phyloP scores from a whole-genome alignment of 495 filamentous ascomycete species.

The Neurospora hispaniola region DNA sequence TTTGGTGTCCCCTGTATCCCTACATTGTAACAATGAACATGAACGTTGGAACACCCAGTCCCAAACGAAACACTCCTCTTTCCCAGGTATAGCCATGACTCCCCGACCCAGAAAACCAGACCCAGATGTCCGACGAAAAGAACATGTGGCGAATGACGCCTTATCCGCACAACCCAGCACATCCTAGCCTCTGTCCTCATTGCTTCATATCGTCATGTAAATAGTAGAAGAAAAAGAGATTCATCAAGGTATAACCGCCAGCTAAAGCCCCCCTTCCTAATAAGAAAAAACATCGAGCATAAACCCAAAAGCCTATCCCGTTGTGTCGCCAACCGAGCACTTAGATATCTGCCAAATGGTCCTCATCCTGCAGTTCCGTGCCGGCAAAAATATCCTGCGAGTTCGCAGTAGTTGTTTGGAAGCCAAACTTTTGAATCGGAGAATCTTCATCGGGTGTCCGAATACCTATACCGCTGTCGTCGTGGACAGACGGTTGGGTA shows the following conservation, averaged over 20 bases:
- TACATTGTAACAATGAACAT: background rate
- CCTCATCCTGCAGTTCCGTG: constrained; percentile 15
- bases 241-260: background rate
- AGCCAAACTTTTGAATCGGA: constrained; percentile 42
- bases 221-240: background rate
- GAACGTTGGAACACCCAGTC: background rate
- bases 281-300: background rate
- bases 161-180: background rate
- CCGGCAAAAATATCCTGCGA: constrained; percentile 21
- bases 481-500: constrained; percentile 33
- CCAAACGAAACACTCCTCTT: background rate
- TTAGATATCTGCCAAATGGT: constrained; percentile 8
- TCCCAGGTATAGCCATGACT: background rate
- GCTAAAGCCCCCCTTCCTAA: background rate
- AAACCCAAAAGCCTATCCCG: background rate
- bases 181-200: background rate
- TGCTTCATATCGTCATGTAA: background rate
- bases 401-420: constrained; percentile 12
- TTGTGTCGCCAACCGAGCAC: background rate
- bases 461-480: constrained; percentile 65
- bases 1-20: background rate
- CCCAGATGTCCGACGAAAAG: background rate
- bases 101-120: background rate
- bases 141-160: background rate
- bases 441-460: constrained; percentile 50